Evolutionary conservation across 106 monocot genomes (phyloP), one percentile per base, ranked within the genome.

Genomic region (Ottelia alismoides): DNA sequence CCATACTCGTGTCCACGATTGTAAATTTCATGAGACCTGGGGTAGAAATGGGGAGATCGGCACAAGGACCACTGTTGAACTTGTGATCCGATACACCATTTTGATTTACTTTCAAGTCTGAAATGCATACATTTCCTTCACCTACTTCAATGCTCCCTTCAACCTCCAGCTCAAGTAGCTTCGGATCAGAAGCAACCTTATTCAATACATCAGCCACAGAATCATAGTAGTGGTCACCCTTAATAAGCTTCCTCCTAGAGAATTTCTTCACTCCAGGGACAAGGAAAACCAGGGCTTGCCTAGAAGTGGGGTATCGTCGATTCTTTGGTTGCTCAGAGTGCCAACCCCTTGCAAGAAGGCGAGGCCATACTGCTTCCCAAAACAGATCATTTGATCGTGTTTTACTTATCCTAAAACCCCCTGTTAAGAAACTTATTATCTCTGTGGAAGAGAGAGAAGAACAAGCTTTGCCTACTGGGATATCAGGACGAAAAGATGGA

Each of bases 301-400:
- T 81, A 0, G 74, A 74, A 22, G 64, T n/a, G 21, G 58, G 24
- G 51, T 49, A 53, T 5, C 30, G 24, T 14, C 46, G 21, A 66
- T 84, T 65, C 55, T 78, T 79, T 18, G 89, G 89, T 55, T 98
- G 89, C 43, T 79, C 85, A 18, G 79, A 82, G 28, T 82, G 88
- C 96, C 96, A 98, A 0, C 89, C 89, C 53, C 71, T 78, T 44
- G 69, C 79, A 16, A 98, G 89, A 54, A 98, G 57, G 20, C 89
- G 85, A 46, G 96, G 96, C 92, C 92, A 98, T 18, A 98, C 74
- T 23, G 96, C 96, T 56, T 98, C 96, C 89, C 96, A 90, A 57
- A 98, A 98, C 16, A 98, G 76, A 75, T 90, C 96, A 73, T 80
- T 90, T 26, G 96, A 85, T 43, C 69, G 76, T 40, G 89, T 73